Conservation (phyloP, 805 yeast species). For the Yamadazyma olivae region DNA sequence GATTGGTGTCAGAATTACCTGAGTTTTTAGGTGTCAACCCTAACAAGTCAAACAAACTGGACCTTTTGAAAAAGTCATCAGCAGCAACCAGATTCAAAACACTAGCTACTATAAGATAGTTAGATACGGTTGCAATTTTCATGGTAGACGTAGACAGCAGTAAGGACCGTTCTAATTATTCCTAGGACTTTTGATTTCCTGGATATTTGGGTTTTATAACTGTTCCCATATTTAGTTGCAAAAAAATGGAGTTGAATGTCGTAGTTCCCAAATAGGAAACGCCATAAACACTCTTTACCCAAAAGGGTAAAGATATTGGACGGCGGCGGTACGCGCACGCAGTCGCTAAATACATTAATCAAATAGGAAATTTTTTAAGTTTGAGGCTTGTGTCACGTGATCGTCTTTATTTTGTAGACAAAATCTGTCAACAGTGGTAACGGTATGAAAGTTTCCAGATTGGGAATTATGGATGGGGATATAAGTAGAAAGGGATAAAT, state of each 20-base stretch:
- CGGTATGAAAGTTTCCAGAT: no score
- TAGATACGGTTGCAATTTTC: constrained; percentile 23
- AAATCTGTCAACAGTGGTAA: no score
- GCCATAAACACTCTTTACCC: neutral
- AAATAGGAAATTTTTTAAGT: neutral
- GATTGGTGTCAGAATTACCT: neutral
- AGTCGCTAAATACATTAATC: neutral
- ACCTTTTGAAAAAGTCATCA: constrained; percentile 12
- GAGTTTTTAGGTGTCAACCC: constrained; percentile 1
- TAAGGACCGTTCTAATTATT: constrained; percentile 10
- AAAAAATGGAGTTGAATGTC: constrained; percentile 3
- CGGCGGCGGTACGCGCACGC: neutral
- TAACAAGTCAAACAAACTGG: constrained; percentile 7
- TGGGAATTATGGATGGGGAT: no score
- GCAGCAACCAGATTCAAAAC: constrained; percentile 19
- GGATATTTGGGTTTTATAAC: constrained; percentile 1
- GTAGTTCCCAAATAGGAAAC: neutral
- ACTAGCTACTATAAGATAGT: constrained; percentile 21
- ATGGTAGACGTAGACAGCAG: constrained; percentile 13
- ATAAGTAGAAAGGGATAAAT: no score
- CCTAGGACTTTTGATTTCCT: no score
- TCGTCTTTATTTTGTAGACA: no score
- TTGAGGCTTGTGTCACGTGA: no score
- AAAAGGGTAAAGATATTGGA: neutral
- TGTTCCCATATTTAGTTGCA: constrained; percentile 1